Conservation (phyloP, 352 stramenopile species). For the Phytophthora ramorum region DNA sequence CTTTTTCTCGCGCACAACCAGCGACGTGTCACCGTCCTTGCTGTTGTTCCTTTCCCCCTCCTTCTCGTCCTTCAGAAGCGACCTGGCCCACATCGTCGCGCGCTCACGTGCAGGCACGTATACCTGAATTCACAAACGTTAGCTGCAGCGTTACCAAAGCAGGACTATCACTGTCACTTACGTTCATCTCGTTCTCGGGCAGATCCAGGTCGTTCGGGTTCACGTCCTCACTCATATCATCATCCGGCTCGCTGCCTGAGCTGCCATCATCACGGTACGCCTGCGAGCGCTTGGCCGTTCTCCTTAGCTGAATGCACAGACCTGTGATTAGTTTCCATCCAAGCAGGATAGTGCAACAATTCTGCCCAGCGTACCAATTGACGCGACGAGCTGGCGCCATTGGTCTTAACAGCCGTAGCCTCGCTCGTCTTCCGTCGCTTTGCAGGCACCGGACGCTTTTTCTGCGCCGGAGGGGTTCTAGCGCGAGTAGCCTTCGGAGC, state of each 20-base stretch:
- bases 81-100: slow-evolving; percentile 78
- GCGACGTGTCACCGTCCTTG: slow-evolving; percentile 18
- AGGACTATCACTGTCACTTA: slow-evolving; percentile 14
- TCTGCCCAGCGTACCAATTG: slow-evolving; percentile 4
- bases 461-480: slow-evolving; percentile 25
- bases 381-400: slow-evolving; percentile 10
- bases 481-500: slow-evolving; percentile 46
- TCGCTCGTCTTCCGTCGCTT: slow-evolving; percentile 38
- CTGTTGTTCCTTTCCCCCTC: slow-evolving; percentile 15
- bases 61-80: slow-evolving; percentile 57
- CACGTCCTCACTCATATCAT: slow-evolving; percentile 49
- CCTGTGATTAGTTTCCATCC: not conserved
- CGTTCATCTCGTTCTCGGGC: slow-evolving; percentile 44
- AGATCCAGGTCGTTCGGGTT: slow-evolving; percentile 54
- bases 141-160: slow-evolving; percentile 1
- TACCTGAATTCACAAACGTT: slow-evolving; percentile 27
- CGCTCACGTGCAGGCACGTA: slow-evolving; percentile 78
- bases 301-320: slow-evolving; percentile 28
- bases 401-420: slow-evolving; percentile 10
- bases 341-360: not conserved
- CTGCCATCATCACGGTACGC: slow-evolving; percentile 50
- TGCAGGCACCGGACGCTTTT: slow-evolving; percentile 15
- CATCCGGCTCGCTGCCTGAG: slow-evolving; percentile 42
- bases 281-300: slow-evolving; percentile 53
- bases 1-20: slow-evolving; percentile 46